Evolutionary conservation across 2,329 filamentous ascomycete genomes (phyloP).

Genomic region (Lachnellula occidentalis): DNA sequence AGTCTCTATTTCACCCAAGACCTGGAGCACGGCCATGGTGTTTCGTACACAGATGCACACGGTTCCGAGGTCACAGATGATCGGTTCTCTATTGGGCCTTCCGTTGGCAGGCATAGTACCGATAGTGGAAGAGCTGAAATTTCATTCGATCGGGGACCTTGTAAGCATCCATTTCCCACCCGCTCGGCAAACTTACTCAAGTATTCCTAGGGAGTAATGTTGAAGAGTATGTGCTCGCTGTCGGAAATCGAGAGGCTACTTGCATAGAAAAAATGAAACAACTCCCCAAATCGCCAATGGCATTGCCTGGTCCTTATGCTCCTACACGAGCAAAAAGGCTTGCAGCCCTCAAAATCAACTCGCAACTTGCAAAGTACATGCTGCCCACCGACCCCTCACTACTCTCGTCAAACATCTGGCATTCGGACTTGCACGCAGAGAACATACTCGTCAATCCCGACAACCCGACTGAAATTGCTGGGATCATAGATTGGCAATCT

Average conservation of each 20-base stretch:
- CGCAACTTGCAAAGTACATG: slow-evolving; percentile 1
- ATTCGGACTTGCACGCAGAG: slow-evolving; percentile 7
- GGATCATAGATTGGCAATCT: slow-evolving; percentile 13
- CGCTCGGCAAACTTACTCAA: neutral
- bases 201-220: slow-evolving; percentile 4
- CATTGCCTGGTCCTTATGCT: neutral
- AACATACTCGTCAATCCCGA: slow-evolving; percentile 11
- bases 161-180: slow-evolving; percentile 1
- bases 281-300: neutral
- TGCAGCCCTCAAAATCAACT: neutral
- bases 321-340: slow-evolving; percentile 3
- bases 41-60: neutral
- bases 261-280: neutral
- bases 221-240: slow-evolving; percentile 1
- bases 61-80: neutral
- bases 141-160: slow-evolving; percentile 10
- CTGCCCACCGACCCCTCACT: slow-evolving; percentile 1
- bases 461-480: slow-evolving; percentile 8
- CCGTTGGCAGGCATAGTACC: neutral
- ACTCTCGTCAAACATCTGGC: slow-evolving; percentile 1
- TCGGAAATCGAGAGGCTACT: slow-evolving; percentile 6
- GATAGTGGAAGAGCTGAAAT: neutral
- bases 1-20: slow-evolving; percentile 7
- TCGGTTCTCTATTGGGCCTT: neutral
- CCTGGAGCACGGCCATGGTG: neutral